Evolutionary conservation across 1,139 yeast genomes (phyloP), one percentile per base, ranked within the genome.

Genomic region (Yamadazyma kanchanaburiensis): DNA sequence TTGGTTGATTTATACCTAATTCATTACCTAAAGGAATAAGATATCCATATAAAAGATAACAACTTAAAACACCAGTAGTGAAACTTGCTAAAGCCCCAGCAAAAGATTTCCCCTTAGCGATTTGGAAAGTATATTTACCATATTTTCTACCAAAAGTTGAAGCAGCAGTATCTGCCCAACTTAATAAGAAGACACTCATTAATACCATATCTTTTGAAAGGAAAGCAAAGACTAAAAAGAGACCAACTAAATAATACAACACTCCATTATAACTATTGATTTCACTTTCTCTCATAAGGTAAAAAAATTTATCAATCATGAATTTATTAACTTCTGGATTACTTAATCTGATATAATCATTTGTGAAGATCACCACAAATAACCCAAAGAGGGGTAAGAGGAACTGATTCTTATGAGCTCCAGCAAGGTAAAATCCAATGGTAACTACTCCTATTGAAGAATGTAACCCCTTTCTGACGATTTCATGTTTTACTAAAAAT

Each of bases 131-230:
- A 44, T 83, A 70, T 46, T 83, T 71, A 6, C 97, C 97, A 54
- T 64, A 87, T 31, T 72, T 73, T 43, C 97, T 72, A 14, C 97
- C 98, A 48, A 89, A 58, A 1, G 96, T 86, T 3, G 96, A 86
- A 3, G 98, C 98, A 5, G 97, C 94, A 7, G 97, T 88, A 53
- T 91, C 98, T 8, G 95, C 89, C 97, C 97, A 91, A 51, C 96
- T 84, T 41, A 91, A 71, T 34, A 91, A 64, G 42, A 88, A 65
- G 6, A 87, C 77, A 16, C 95, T 71, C 64, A 88, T 68, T 15
- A 89, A 64, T 2, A 81, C 69, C 30, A 91, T 78, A 51, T 91
- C 98, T 59, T 87, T 87, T 11, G 94, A 82, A 46, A 78, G 80
- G 12, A 77, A 53, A 2, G 68, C 45, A 47, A 87, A 84, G 4